Evolutionary conservation across 2,329 filamentous ascomycete species (phyloP).

Genomic region (Sporothrix brasiliensis): DNA sequence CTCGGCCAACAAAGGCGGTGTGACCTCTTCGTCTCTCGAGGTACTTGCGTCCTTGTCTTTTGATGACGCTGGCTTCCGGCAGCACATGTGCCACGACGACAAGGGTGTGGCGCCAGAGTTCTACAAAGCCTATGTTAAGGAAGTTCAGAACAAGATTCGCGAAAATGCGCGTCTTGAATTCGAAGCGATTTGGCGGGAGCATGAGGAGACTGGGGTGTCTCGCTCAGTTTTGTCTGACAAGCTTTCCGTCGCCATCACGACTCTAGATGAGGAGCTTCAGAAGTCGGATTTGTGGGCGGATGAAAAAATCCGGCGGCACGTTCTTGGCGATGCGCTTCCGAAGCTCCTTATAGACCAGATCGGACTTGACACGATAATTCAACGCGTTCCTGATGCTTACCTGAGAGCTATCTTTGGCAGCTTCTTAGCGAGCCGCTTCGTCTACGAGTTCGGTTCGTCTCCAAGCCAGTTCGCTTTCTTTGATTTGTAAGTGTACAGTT

Average conservation of each 20-base stretch:
- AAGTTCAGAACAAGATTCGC: slow-evolving; percentile 88
- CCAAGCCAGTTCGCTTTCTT: slow-evolving; percentile 98
- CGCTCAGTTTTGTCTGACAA: slow-evolving; percentile 90
- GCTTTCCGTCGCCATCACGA: slow-evolving; percentile 90
- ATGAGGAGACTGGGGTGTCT: slow-evolving; percentile 75
- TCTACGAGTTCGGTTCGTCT: slow-evolving; percentile 90
- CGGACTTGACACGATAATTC: slow-evolving; percentile 82
- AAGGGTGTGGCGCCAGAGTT: slow-evolving; percentile 78
- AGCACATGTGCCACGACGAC: slow-evolving; percentile 88
- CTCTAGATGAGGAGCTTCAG: slow-evolving; percentile 93
- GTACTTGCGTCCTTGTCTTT: slow-evolving; percentile 94
- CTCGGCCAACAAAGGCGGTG: slow-evolving; percentile 96
- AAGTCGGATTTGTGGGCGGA: slow-evolving; percentile 90
- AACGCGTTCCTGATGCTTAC: slow-evolving; percentile 88
- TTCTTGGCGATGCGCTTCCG: slow-evolving; percentile 84
- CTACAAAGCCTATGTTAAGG: slow-evolving; percentile 89
- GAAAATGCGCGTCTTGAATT: slow-evolving; percentile 93
- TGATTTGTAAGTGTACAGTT: slow-evolving; percentile 73
- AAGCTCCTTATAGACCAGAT: slow-evolving; percentile 84
- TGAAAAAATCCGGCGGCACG: slow-evolving; percentile 71
- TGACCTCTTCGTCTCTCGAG: slow-evolving; percentile 95
- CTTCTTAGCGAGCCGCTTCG: slow-evolving; percentile 91
- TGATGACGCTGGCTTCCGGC: slow-evolving; percentile 81
- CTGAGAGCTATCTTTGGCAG: slow-evolving; percentile 94
- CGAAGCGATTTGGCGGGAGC: slow-evolving; percentile 96